These are phyloP conservation scores for Hypoxylon sp. DNA, from an alignment of 2,329 filamentous ascomycete genomes.

Conservation along the genomic window DNA sequence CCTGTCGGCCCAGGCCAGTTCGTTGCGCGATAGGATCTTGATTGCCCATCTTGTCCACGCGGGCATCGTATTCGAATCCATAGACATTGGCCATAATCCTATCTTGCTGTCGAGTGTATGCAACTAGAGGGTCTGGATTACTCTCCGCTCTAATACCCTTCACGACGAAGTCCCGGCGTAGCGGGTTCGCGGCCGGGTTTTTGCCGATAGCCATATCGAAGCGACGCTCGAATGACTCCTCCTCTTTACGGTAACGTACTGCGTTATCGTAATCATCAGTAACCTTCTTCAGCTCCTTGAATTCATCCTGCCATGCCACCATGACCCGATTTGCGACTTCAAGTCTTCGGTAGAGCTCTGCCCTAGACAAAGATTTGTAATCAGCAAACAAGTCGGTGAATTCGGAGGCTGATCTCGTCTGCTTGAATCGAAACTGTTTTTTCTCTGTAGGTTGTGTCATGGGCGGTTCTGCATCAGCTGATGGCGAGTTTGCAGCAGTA, in stretches of 20 bases:
- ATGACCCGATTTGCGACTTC: conserved; percentile 63
- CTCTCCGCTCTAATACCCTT: conserved; percentile 67
- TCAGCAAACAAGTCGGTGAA: conserved; percentile 65
- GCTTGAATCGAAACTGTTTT: conserved; percentile 63
- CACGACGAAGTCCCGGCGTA: conserved; percentile 68
- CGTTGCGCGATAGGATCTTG: conserved; percentile 72
- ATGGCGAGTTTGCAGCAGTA: conserved; percentile 58
- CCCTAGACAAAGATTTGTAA: conserved; percentile 63
- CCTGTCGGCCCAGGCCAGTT: conserved; percentile 67
- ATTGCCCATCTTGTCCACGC: conserved; percentile 69
- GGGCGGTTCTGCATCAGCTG: conserved; percentile 48
- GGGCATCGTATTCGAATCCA: conserved; percentile 72
- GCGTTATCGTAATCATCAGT: conserved; percentile 73
- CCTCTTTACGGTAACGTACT: conserved; percentile 64
- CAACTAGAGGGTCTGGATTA: conserved; percentile 58
- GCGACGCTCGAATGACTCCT: conserved; percentile 57
- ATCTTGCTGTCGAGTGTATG: conserved; percentile 66
- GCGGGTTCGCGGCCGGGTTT: conserved; percentile 59
- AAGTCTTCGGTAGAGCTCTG: conserved; percentile 62
- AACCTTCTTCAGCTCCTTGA: conserved; percentile 63
- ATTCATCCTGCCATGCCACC: conserved; percentile 69
- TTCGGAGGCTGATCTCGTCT: conserved; percentile 66
- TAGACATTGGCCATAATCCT: conserved; percentile 72
- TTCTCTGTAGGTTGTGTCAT: conserved; percentile 29
- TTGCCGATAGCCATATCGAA: conserved; percentile 61